These are phyloP conservation scores for Fusarium sp. DNA, from an alignment of 2,329 filamentous ascomycete species.

Conservation along the genomic window DNA sequence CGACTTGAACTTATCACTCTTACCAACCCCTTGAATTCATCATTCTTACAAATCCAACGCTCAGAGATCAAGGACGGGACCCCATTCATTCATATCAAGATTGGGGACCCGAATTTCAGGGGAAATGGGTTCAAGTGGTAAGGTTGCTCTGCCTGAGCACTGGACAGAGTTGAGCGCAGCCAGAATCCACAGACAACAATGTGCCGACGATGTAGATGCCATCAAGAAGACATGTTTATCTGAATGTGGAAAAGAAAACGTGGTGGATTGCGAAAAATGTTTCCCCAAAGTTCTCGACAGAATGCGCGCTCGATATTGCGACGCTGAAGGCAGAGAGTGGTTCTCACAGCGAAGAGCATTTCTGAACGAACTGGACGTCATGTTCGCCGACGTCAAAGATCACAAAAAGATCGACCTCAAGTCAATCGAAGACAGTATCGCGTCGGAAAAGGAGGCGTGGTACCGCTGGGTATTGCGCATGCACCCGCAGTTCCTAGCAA, in stretches of 20 bases:
- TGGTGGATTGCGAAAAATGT: conserved; percentile 62
- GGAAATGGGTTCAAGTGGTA: conserved; percentile 44
- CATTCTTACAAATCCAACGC: background rate
- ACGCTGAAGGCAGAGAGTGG: conserved; percentile 61
- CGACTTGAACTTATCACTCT: background rate
- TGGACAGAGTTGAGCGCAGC: conserved; percentile 56
- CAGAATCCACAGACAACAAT: conserved; percentile 50
- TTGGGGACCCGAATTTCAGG: background rate
- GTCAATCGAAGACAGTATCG: conserved; percentile 63
- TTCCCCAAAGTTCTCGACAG: conserved; percentile 61
- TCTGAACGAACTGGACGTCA: conserved; percentile 61
- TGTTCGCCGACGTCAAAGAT: conserved; percentile 62
- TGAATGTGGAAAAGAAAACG: conserved; percentile 58
- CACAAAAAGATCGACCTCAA: conserved; percentile 58
- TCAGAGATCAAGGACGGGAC: background rate
- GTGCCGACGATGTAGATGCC: conserved; percentile 56
- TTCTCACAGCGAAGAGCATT: conserved; percentile 64
- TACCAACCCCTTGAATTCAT: background rate
- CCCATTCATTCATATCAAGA: background rate
- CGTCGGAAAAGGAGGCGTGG: conserved; percentile 66
- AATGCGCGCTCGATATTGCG: conserved; percentile 55
- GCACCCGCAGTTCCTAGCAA: conserved; percentile 55
- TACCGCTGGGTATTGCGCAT: conserved; percentile 60
- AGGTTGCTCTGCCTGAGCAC: conserved; percentile 52
- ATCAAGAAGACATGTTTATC: conserved; percentile 59